A percentile compares a stretch with the other conserved stretches of the same genome.
Evolutionary conservation across 768 basidiomycete species (phyloP).

Genomic region (Collybia mongolica): DNA sequence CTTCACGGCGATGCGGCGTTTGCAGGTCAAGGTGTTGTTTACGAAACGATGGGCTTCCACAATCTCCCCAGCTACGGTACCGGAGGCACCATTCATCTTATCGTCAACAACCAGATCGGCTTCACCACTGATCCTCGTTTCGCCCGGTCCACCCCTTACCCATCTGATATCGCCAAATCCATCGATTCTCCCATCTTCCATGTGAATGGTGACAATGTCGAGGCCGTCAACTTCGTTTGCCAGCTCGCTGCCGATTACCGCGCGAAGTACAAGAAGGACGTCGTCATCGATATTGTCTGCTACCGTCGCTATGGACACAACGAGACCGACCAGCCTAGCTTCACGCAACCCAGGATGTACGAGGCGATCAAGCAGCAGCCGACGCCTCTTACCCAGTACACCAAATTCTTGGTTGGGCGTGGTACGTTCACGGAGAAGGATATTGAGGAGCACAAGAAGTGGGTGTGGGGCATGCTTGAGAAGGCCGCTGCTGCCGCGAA

Average conservation of each 20-base stretch:
- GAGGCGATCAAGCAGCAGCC: conserved; percentile 93
- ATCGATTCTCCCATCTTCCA: conserved; percentile 99
- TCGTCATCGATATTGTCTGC: conserved; percentile 97
- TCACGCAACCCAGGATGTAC: conserved; percentile 99
- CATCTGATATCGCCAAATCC: conserved; percentile 96
- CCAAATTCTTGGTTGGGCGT: conserved; percentile 85
- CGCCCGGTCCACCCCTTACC: conserved; percentile 96
- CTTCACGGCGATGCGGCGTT: conserved; percentile 99
- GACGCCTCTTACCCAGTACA: conserved; percentile 88
- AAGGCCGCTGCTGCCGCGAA: conserved; percentile 92
- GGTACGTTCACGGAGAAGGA: conserved; percentile 95
- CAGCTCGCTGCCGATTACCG: conserved; percentile 98
- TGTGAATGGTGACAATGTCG: conserved; percentile 97
- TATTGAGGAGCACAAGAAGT: conserved; percentile 97
- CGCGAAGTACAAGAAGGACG: conserved; percentile 98
- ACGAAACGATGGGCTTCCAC: conserved; percentile 99
- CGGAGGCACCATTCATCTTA: conserved; percentile 96
- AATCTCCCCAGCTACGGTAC: conserved; percentile 94
- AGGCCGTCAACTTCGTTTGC: conserved; percentile 98
- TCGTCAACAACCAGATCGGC: conserved; percentile 99
- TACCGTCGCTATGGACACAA: conserved; percentile 99
- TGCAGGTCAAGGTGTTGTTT: conserved; percentile 96
- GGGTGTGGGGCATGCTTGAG: conserved; percentile 99
- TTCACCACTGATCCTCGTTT: conserved; percentile 99
- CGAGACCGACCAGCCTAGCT: conserved; percentile 97